Base-by-base conservation (phyloP, 2,329 filamentous ascomycete species). In the Scytalidium lignicola region DNA sequence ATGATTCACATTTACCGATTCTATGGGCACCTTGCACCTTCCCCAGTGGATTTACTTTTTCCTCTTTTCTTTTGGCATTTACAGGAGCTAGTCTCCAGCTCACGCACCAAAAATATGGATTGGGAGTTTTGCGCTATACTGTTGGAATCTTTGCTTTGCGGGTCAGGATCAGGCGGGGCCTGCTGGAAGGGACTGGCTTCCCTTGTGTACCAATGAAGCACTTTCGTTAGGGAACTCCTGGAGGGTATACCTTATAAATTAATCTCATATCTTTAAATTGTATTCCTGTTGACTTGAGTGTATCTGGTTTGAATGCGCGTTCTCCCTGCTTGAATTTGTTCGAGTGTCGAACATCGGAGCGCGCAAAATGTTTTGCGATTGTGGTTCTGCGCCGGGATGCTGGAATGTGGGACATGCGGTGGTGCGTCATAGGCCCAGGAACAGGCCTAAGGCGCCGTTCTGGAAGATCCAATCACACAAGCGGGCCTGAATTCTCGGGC, bases 1-100 rank as follows among this genome's bases (percentile, higher is more conserved):
- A 55, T 46, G 51, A 57, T 58, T 53, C 52, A 49, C 54, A 50
- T 41, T 53, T 51, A 5, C 32, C 15, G 7, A 37, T 13, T 37
- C 32, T 37, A 37, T 37, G 32, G n/a, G 32, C 4, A 37, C 43
- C 41, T 26, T 46, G n/a, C n/a, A n/a, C n/a, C n/a, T n/a, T 44
- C 39, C 46, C 41, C 26, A 47, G 43, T 41, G 41, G 43, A 49
- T 28, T n/a, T 19, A 22, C 44, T 51, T 18, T 45, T 39, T 37
- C 41, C 44, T 42, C 51, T 20, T 41, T 43, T 22, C 49, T 6
- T 43, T 43, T 48, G 55, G 49, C 29, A 41, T 29, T 10, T 48
- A 51, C 21, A 55, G 59, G 58, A 58, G 58, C 55, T 43, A 54
- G 56, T 54, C 58, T 59, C 58, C 55, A 54, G 57, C 56, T 57